phyloP scores from a whole-genome alignment of 257 asterid genomes.

The Salvia rosmarinus region DNA sequence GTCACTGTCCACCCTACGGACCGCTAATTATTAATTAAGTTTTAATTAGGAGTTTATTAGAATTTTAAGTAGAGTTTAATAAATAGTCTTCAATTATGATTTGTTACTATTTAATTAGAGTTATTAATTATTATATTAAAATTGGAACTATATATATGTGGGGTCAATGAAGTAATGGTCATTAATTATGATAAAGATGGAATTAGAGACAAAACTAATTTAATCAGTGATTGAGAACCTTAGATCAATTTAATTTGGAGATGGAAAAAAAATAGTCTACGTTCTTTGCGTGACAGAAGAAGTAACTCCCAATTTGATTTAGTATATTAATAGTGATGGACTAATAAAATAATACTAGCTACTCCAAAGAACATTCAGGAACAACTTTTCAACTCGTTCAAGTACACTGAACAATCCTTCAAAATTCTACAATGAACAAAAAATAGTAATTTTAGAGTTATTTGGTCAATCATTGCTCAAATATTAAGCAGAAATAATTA shows the following conservation, averaged over 20 bases:
- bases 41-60: too few relatives aligned
- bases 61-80: too few relatives aligned
- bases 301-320: not conserved
- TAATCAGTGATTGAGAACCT: not conserved
- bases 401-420: constrained; percentile 9
- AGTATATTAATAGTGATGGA: not conserved
- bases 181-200: not conserved
- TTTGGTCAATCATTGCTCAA: not conserved
- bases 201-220: too few relatives aligned
- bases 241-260: not conserved
- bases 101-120: too few relatives aligned
- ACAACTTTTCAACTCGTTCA: not conserved
- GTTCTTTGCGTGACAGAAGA: not conserved
- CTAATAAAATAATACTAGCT: not conserved
- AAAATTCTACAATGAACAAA: not conserved
- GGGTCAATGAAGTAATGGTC: not conserved
- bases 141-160: not conserved
- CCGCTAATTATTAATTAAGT: too few relatives aligned
- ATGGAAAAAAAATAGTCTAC: not conserved
- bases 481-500: not conserved
- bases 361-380: not conserved
- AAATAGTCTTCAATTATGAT: too few relatives aligned
- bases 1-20: too few relatives aligned
- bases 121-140: not conserved
- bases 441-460: not conserved